Base-by-base conservation (phyloP, 208 protist species). In the Angomonas ambiguus region DNA sequence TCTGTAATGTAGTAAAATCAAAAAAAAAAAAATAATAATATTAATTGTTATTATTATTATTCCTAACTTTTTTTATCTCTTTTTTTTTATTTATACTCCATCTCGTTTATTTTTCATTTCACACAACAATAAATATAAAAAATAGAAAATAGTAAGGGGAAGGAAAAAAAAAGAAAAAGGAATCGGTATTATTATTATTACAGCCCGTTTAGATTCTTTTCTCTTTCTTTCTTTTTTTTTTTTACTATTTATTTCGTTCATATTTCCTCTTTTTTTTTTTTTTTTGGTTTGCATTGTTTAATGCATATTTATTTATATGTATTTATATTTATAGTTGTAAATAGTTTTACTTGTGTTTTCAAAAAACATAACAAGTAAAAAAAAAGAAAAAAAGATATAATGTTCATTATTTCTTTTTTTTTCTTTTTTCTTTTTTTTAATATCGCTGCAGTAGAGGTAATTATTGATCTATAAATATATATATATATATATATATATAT, bases 221-320 rank as follows among this genome's bases (percentile, higher is more conserved):
- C 18, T 41, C 38, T 42, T 35, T 30, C 35, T 48, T 35, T 13
- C 10, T 42, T 49, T 64, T 22, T 4, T 20, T 45, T 31, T 60
- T 32, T 48, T 28, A 51, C 28, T 18, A 28, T 20, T 18, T 30
- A 28, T 18, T 56, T 25, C 18, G 20, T 10, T 8, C 3, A 28
- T n/a, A 27, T 64, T 51, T 45, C 38, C 49, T 70, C 64, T 65
- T 68, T 28, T 61, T 61, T 68, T 56, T 27, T 30, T 56, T 27
- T 56, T 10, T 5, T 56, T 56, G 6, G 6, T 30, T 30, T 30
- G 13, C 25, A 28, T 56, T 10, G 49, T 56, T 30, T 18, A 20
- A 38, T n/a, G 5, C 5, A 20, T 56, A n/a, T 5, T 31, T 56
- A 56, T 56, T 31, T 56, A 56, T 20, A 56, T 56, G 28, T 20